Percentiles rank a stretch among this genome's conserved stretches.
Conservation (phyloP, 2,329 filamentous ascomycete genomes). For the Botrytis galanthina region DNA sequence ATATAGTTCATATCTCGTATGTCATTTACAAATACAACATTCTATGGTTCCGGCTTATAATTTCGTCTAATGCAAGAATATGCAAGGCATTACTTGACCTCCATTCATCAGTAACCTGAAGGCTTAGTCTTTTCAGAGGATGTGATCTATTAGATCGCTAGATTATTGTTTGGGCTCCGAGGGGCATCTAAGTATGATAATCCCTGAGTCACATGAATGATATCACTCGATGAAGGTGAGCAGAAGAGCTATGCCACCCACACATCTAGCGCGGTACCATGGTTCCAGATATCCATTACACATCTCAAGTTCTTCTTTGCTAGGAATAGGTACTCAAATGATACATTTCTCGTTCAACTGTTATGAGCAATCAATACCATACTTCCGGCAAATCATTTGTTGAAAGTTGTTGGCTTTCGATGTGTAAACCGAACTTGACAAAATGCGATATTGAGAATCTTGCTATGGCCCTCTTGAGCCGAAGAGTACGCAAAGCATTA, state of each 20-base stretch:
- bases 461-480: neutral
- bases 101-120: neutral
- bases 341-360: neutral
- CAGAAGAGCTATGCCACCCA: neutral
- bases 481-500: no score
- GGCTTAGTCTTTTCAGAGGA: neutral
- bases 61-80: neutral
- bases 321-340: neutral
- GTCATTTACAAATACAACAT: neutral
- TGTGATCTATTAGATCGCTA: neutral
- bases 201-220: neutral
- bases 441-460: no score
- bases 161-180: neutral
- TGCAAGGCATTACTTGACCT: neutral
- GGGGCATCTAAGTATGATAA: neutral
- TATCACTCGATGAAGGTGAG: neutral
- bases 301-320: no score
- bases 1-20: neutral
- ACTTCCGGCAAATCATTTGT: neutral
- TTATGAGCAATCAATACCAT: neutral
- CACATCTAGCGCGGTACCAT: neutral
- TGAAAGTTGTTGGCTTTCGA: neutral
- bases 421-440: neutral
- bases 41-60: neutral
- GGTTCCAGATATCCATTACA: neutral